Evolutionary conservation across 306 rosid species (phyloP).

Genomic region (Trichosanthes truncata): DNA sequence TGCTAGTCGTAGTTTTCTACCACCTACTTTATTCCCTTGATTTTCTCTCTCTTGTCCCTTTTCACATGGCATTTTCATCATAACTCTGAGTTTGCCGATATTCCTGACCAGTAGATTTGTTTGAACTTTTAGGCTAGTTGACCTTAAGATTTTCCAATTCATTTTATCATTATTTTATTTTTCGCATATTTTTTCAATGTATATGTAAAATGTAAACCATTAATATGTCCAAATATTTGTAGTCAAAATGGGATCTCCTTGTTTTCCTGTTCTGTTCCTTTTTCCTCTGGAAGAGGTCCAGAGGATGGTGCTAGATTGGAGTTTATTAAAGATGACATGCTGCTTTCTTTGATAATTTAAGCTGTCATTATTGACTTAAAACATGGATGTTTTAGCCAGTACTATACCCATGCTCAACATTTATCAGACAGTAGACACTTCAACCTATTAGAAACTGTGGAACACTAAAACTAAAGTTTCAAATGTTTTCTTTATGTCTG

Average conservation of each 20-base stretch:
- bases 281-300: neutral
- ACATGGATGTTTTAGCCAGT: neutral
- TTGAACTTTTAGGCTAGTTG: neutral
- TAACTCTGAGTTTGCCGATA: neutral
- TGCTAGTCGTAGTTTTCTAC: neutral
- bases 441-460: neutral
- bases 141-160: neutral
- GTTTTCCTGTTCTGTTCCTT: neutral
- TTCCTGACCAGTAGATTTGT: slow-evolving; percentile 6
- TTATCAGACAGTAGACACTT: neutral
- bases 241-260: neutral
- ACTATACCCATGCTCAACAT: neutral
- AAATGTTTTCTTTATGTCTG: neutral
- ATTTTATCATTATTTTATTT: neutral
- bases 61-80: slow-evolving; percentile 5
- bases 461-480: neutral
- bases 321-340: neutral
- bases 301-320: neutral
- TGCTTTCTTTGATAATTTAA: neutral
- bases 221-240: neutral
- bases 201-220: neutral
- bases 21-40: neutral
- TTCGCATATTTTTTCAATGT: neutral
- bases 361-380: neutral
- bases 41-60: neutral